phyloP scores from a whole-genome alignment of 768 basidiomycete genomes.

The Tubosaeta sp. region DNA sequence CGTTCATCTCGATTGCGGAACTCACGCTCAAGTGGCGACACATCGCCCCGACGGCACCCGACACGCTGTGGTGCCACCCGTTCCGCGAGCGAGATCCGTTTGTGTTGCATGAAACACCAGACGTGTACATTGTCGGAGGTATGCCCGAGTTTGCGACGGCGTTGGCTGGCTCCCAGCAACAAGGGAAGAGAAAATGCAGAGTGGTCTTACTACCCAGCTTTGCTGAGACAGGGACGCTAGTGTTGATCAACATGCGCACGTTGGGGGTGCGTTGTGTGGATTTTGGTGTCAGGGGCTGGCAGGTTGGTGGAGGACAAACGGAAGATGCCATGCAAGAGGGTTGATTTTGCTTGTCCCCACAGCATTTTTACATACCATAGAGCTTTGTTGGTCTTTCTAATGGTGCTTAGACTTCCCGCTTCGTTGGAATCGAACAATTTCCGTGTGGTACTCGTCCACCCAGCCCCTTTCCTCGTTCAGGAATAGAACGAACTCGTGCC shows the following conservation, averaged over 20 bases:
- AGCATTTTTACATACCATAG: background rate
- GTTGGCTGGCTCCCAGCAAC: slow-evolving; percentile 44
- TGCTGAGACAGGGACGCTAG: slow-evolving; percentile 69
- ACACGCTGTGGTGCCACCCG: slow-evolving; percentile 98
- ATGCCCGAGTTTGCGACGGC: slow-evolving; percentile 80
- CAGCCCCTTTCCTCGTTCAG: background rate
- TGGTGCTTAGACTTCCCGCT: background rate
- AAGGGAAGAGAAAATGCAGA: slow-evolving; percentile 43
- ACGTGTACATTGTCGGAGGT: slow-evolving; percentile 90
- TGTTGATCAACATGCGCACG: slow-evolving; percentile 74
- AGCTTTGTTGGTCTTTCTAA: background rate
- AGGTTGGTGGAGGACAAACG: slow-evolving; percentile 15
- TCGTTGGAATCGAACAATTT: background rate
- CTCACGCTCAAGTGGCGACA: slow-evolving; percentile 90
- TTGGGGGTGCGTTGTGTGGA: slow-evolving; percentile 62
- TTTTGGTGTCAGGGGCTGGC: slow-evolving; percentile 43
- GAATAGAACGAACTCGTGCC: background rate
- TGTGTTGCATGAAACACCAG: slow-evolving; percentile 77
- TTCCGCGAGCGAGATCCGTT: slow-evolving; percentile 88
- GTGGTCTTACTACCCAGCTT: slow-evolving; percentile 83
- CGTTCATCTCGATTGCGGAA: slow-evolving; percentile 70
- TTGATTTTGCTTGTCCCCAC: slow-evolving; percentile 6
- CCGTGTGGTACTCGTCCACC: background rate
- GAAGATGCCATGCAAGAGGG: slow-evolving; percentile 23
- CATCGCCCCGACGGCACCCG: slow-evolving; percentile 97